Base-by-base conservation (phyloP, 2,329 filamentous ascomycete genomes). In the Blastomyces gilchristii region DNA sequence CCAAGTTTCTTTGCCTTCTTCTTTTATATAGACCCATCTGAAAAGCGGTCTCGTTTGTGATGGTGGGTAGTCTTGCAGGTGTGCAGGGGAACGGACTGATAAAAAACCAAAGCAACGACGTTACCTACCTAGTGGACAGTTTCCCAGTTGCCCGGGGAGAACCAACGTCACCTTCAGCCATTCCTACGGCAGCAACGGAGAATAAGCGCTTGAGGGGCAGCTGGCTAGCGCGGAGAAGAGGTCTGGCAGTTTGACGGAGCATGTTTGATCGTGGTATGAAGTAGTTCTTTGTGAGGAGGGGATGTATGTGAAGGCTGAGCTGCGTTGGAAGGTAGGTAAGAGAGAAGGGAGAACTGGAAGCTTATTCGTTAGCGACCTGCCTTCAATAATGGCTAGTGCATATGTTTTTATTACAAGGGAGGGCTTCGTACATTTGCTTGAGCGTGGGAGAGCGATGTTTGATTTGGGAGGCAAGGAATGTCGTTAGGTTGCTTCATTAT, bases 131-230 rank as follows among this genome's bases (percentile, higher is more conserved):
- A 58, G 73, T 66, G 56, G 71, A 65, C 41, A 65, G 41, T 61
- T 76, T 77, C 39, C 75, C 73, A 47, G 73, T 52, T 43, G 62
- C 18, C 60, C 74, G 73, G 62, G 76, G 69, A 67, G 73, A 74
- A 59, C 88, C 88, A 67, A 85, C 87, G 74, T 91, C 89, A 67
- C 89, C 89, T 69, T 83, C 87, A 65, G 75, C 78, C 85, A 90
- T 88, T 68, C 75, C 82, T 73, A 83, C 81, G 68, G 81, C 76
- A 64, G 86, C 83, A 67, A 82, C 84, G 66, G 85, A 82, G 79
- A 91, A 88, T 69, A 85, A 81, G 67, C 82, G 80, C 72, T 73
- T 76, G 66, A 78, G 71, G 66, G 79, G 70, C 66, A 78, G 71
- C 70, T 81, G 77, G 72, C 76, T 78, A 69, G 83, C 78, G 71